Conservation (phyloP, 2,329 filamentous ascomycete species). For the Epichloe elymi region DNA sequence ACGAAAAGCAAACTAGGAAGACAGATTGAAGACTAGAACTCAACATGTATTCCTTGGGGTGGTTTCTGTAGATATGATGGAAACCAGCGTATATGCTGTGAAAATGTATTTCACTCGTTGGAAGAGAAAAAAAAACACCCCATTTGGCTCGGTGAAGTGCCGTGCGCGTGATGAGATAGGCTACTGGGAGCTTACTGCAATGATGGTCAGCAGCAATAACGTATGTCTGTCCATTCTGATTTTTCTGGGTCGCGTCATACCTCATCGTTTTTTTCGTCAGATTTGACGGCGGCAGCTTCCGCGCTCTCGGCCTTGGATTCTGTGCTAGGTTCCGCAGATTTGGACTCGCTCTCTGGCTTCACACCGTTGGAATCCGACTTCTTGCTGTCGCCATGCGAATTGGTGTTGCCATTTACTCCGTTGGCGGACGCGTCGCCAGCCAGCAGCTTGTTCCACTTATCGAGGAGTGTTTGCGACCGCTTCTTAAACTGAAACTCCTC, state of each 20-base stretch:
- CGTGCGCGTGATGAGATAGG: neutral
- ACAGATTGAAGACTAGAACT: neutral
- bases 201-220: neutral
- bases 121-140: neutral
- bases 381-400: slow-evolving; percentile 6
- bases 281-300: slow-evolving; percentile 2
- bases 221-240: neutral
- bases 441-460: slow-evolving; percentile 81
- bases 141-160: neutral
- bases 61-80: neutral
- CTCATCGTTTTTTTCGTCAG: slow-evolving; percentile 17
- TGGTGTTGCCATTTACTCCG: slow-evolving; percentile 32
- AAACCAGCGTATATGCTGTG: neutral
- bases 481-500: slow-evolving; percentile 82
- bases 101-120: neutral
- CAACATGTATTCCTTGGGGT: neutral
- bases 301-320: slow-evolving; percentile 9
- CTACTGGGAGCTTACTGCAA: neutral
- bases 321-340: slow-evolving; percentile 4
- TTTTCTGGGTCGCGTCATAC: slow-evolving; percentile 9
- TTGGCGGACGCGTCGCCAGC: slow-evolving; percentile 39
- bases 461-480: slow-evolving; percentile 66
- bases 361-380: slow-evolving; percentile 24
- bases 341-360: slow-evolving; percentile 18
- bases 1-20: neutral